These are phyloP conservation scores for Xylaria sp. DNA, from an alignment of 2,329 filamentous ascomycete genomes.

Conservation along the genomic window DNA sequence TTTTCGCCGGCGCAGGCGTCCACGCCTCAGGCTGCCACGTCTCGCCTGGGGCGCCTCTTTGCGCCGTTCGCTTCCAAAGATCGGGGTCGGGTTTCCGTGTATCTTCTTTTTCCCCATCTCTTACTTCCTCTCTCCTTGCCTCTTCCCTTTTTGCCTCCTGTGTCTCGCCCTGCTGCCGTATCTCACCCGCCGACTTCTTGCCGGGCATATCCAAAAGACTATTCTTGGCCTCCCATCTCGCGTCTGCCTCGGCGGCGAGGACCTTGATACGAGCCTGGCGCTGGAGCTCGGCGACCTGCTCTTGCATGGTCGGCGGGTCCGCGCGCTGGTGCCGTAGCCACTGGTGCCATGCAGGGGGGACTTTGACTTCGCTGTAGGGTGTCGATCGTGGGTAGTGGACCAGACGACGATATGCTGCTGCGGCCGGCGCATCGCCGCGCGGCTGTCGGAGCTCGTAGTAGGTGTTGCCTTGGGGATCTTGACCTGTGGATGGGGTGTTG, in stretches of 20 bases:
- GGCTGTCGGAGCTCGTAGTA: constrained; percentile 73
- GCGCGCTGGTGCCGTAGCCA: constrained; percentile 71
- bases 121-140: not conserved
- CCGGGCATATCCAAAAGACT: constrained; percentile 49
- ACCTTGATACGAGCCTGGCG: constrained; percentile 64
- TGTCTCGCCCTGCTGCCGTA: not conserved
- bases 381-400: constrained; percentile 66
- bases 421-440: constrained; percentile 47
- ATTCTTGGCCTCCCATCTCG: constrained; percentile 70
- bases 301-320: constrained; percentile 64
- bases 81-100: constrained; percentile 48
- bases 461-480: constrained; percentile 73
- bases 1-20: constrained; percentile 58
- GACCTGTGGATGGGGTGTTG: constrained; percentile 54
- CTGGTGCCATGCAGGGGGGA: constrained; percentile 73
- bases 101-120: constrained; percentile 18
- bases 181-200: constrained; percentile 32
- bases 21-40: constrained; percentile 75
- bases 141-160: constrained; percentile 4
- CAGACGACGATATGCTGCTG: constrained; percentile 64
- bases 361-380: constrained; percentile 64
- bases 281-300: constrained; percentile 64
- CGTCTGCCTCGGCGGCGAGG: constrained; percentile 70
- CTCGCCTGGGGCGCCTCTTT: constrained; percentile 66
- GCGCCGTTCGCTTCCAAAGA: constrained; percentile 67